A percentile compares a stretch with the other conserved stretches of the same genome.
These are phyloP conservation scores for Chlamydomonas sp. DNA, from an alignment of 139 green algal species.

Conservation along the genomic window DNA sequence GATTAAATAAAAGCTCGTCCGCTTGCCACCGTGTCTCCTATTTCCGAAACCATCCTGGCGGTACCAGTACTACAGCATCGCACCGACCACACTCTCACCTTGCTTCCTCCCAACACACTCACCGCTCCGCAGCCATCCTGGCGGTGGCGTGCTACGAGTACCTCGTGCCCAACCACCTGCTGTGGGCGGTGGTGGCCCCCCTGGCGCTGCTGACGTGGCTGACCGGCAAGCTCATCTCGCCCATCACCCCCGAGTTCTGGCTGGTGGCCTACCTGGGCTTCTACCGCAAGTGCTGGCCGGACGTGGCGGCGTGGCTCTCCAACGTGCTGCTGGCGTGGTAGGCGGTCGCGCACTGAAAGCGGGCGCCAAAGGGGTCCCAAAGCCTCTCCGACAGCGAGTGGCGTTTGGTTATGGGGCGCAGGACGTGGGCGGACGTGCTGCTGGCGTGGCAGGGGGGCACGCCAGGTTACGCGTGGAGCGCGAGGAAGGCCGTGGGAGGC, in stretches of 20 bases:
- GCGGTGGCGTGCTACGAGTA: conserved; percentile 55
- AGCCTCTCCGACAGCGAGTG: no score
- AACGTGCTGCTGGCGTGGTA: conserved; percentile 28
- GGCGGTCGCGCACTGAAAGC: neutral
- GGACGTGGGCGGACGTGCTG: no score
- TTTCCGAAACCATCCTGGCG: no score
- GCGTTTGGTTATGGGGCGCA: no score
- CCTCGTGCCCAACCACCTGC: conserved; percentile 60
- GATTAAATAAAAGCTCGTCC: no score
- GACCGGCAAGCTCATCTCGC: conserved; percentile 40
- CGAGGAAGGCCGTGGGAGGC: no score
- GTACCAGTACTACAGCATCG: neutral
- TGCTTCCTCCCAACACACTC: neutral
- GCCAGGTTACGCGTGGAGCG: no score
- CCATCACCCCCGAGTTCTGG: conserved; percentile 66
- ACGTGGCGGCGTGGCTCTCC: conserved; percentile 3
- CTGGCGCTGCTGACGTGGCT: conserved; percentile 58
- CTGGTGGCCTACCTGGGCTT: conserved; percentile 63
- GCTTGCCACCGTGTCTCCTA: no score
- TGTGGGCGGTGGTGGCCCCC: conserved; percentile 64
- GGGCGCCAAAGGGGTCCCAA: no score
- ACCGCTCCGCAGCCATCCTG: conserved; percentile 41
- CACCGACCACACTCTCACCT: neutral
- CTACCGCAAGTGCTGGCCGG: conserved; percentile 51
- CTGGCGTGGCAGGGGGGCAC: no score